These are phyloP conservation scores for Sporothrix sp. DNA, from an alignment of 2,329 filamentous ascomycete genomes.

Conservation along the genomic window DNA sequence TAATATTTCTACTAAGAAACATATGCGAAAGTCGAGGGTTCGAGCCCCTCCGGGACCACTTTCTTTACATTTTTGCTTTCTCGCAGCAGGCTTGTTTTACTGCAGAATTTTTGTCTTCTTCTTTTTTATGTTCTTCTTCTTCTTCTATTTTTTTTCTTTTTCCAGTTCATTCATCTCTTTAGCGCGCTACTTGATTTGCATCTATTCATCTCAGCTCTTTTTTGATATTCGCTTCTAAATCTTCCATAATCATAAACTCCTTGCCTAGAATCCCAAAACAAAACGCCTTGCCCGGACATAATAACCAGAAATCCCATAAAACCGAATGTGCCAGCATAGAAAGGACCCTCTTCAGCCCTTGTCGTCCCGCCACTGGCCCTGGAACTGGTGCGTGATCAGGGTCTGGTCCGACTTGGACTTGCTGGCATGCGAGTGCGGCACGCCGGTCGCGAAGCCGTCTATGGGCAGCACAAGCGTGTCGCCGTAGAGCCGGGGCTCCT, in stretches of 20 bases:
- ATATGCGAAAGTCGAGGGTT: constrained; percentile 20
- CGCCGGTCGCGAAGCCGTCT: constrained; percentile 19
- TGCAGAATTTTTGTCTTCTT: background rate
- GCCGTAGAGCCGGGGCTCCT: constrained; percentile 17
- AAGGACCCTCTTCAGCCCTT: background rate
- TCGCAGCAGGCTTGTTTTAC: background rate
- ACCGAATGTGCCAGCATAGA: too few species aligned
- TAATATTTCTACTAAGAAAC: constrained; percentile 15
- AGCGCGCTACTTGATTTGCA: too few species aligned
- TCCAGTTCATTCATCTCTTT: background rate
- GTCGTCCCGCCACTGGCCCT: constrained; percentile 14
- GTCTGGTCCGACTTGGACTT: background rate
- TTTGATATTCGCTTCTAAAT: too few species aligned
- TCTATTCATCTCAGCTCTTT: too few species aligned
- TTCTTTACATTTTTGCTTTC: background rate
- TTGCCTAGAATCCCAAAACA: too few species aligned
- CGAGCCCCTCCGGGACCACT: constrained; percentile 19
- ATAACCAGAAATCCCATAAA: background rate
- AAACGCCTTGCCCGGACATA: too few species aligned
- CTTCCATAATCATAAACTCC: too few species aligned
- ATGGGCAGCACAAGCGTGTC: constrained; percentile 20
- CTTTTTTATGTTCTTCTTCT: background rate
- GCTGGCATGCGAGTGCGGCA: constrained; percentile 17
- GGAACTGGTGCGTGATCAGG: constrained; percentile 14
- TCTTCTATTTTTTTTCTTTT: background rate